These are phyloP conservation scores for Chionographis japonica DNA, from an alignment of 106 monocot species.

Conservation along the genomic window DNA sequence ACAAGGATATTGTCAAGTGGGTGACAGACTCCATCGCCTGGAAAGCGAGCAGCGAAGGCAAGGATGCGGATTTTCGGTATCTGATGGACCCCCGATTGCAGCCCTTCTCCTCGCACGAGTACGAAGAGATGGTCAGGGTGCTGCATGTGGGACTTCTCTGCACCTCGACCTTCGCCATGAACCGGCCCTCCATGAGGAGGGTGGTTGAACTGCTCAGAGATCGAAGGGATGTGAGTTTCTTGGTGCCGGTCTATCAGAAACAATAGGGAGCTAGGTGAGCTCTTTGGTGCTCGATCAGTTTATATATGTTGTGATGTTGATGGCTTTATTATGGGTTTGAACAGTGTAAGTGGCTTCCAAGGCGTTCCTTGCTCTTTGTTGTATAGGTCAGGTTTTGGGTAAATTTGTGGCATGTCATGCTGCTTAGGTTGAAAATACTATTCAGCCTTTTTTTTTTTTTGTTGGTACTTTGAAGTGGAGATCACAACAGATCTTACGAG, in stretches of 20 bases:
- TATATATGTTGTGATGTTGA: no score
- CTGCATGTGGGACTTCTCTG: conserved; percentile 45
- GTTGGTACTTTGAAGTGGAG: no score
- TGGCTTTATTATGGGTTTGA: no score
- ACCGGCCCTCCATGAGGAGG: conserved; percentile 50
- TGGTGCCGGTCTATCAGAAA: neutral
- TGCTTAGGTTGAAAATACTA: no score
- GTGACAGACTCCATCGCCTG: conserved; percentile 22
- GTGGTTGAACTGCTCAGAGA: conserved; percentile 49
- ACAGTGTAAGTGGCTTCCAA: no score
- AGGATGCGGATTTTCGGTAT: neutral
- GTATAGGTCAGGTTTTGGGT: no score
- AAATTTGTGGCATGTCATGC: no score
- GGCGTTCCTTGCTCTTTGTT: no score
- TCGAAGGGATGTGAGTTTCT: conserved; percentile 15
- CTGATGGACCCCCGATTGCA: conserved; percentile 34
- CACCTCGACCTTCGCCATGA: conserved; percentile 42
- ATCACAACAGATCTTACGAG: no score
- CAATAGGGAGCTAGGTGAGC: neutral
- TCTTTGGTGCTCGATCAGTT: no score
- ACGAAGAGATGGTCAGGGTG: conserved; percentile 38
- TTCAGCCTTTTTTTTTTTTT: no score
- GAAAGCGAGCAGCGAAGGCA: neutral
- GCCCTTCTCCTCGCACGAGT: conserved; percentile 14
- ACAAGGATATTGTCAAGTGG: conserved; percentile 45